Evolutionary conservation across 2,329 filamentous ascomycete species (phyloP), one percentile per base, ranked within the genome.

Genomic region (Thelonectria rubi): DNA sequence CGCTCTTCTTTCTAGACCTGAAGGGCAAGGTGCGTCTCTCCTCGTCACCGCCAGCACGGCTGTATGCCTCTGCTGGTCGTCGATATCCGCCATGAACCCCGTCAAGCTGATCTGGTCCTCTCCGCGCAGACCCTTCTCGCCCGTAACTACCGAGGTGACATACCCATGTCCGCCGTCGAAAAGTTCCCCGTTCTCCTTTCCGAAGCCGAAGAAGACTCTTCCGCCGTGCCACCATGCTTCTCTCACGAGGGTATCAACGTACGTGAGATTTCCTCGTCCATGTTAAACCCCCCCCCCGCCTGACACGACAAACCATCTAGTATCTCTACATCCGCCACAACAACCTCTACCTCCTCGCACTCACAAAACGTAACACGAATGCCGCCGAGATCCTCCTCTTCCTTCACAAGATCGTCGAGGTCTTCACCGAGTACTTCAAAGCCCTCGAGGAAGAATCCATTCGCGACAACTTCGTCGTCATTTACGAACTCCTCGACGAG

Each of bases 361-460:
- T 99, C 63, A 99, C 95, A 60, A 99, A 99, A 85, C 92, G 94
- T 77, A 99, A 99, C 81, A 97, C 93, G 72, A 99, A 99, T 84
- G 95, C 95, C 69, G 93, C 95, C 80, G 95, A 99, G 80, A 97
- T 99, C 72, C 88, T 99, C 48, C 89, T 99, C 52, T 99, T 99
- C 84, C 86, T 99, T 57, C 95, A 99, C 83, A 97, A 97, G 79
- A 87, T 99, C 57, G 95, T 99, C 74, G 95, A 98, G 78, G 95
- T 99, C 66, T 99, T 99, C 77, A 99, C 95, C 62, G 95, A 99
- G 80, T 99, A 99, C 83, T 99, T 99, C 86, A 99, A 99, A 79
- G 94, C 96, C 66, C 86, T 99, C 62, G 95, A 99, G 79, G 95
- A 99, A 79, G 95, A 99, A 80, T 97, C 93, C 72, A 99, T 99